Base-by-base conservation (phyloP, 208 protist species). In the Trypanosoma scelopori region DNA sequence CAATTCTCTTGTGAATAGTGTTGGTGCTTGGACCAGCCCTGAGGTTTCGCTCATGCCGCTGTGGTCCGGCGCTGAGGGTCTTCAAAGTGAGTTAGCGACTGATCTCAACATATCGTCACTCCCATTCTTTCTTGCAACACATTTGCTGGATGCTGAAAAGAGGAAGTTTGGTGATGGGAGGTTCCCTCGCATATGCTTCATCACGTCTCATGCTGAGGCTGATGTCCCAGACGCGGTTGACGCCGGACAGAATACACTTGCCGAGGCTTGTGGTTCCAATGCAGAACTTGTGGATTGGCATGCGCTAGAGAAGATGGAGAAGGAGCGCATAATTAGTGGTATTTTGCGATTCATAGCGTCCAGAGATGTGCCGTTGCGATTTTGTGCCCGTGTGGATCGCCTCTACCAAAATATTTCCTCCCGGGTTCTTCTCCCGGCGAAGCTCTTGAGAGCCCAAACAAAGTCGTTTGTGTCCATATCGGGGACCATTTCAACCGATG, bases 1-100 rank as follows among this genome's bases (percentile, higher is more conserved):
- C 56, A 64, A 74, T 18, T 39, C 68, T 27, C 71, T 96, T 35
- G 41, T 74, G 5, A 27, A 1, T 49, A 22, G 59, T 12, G 66
- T 79, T 16, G 22, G 27, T 12, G 78, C 71, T 3, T 93, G 90
- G 87, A 18, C 58, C 27, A 96, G 90, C 55, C 53, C 62, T 1
- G 81, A 92, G 63, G 85, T 96, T 22, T 70, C 76, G 22, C 23
- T 96, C 25, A 53, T 93, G 22, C 82, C 85, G 3, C 56, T 96
- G 5, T 96, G 90, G 90, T 58, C 70, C n/a, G 90, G 90, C 6
- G 30, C 57, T 47, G 72, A 90, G 12, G 87, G 87, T 22, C 64
- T 93, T 55, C 80, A 87, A 71, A 87, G 84, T 68, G 76, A 91
- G 43, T 65, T 90, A 20, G 78, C 83, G 25, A 76, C 58, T 20